Percentiles rank a stretch among this genome's conserved stretches.
These are phyloP conservation scores for Nicotiana attenuata DNA, from an alignment of 257 asterid species.

Conservation along the genomic window DNA sequence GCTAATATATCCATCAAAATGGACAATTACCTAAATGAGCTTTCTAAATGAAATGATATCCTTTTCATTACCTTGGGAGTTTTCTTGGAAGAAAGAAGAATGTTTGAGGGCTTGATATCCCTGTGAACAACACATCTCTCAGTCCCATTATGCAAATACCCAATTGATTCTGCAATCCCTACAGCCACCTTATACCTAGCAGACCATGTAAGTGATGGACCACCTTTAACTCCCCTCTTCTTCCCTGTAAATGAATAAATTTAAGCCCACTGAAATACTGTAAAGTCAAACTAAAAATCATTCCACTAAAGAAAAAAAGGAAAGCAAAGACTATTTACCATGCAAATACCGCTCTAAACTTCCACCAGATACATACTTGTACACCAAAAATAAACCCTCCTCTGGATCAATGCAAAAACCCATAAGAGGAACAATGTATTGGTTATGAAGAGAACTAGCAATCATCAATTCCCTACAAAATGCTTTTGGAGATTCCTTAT, in stretches of 20 bases:
- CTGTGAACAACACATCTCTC: conserved; percentile 88
- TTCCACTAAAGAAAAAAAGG: not conserved
- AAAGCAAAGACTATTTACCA: conserved; percentile 32
- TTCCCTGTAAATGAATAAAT: conserved; percentile 41
- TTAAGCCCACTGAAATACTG: not conserved
- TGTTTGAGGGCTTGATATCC: conserved; percentile 92
- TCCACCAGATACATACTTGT: conserved; percentile 90
- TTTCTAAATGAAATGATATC: not conserved
- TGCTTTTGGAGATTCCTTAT: conserved; percentile 77
- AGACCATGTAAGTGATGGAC: conserved; percentile 56
- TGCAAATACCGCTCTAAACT: conserved; percentile 78
- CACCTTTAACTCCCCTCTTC: conserved; percentile 53
- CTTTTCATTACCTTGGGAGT: conserved; percentile 49
- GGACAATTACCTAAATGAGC: not conserved
- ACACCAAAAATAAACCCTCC: conserved; percentile 76
- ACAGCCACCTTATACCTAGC: conserved; percentile 65
- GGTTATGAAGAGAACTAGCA: conserved; percentile 73
- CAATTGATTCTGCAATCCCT: conserved; percentile 75
- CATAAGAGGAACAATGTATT: conserved; percentile 69
- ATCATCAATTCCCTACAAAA: conserved; percentile 93
- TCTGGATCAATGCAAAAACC: conserved; percentile 89
- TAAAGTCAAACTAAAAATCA: not conserved
- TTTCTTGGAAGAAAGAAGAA: conserved; percentile 75
- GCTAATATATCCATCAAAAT: conserved; percentile 22
- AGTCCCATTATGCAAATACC: conserved; percentile 69